These are phyloP conservation scores for Phlebiopsis flavidoalba DNA, from an alignment of 768 basidiomycete species.

Conservation along the genomic window DNA sequence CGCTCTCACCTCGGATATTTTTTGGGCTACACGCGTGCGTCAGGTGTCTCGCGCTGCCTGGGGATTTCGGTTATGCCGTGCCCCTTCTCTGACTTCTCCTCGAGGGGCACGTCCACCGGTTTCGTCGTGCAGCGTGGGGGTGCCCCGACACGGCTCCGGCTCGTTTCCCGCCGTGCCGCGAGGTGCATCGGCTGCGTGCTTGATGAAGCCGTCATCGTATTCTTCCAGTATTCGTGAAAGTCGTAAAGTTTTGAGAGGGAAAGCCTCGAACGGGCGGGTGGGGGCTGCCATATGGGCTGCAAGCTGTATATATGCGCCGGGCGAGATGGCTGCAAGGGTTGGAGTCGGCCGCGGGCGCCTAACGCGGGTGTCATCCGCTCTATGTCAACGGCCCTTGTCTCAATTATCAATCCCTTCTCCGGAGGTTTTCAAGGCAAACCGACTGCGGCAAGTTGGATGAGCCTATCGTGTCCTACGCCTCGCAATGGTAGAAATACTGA, in stretches of 20 bases:
- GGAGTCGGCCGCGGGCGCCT: slow-evolving; percentile 3
- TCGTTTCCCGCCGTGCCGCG: not conserved
- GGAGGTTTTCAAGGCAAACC: not conserved
- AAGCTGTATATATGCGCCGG: slow-evolving; percentile 2
- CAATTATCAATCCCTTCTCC: not conserved
- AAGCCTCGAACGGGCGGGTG: not conserved
- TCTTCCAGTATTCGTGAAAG: not conserved
- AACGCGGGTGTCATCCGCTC: not conserved
- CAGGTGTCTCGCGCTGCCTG: too few species aligned
- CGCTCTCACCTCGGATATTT: not conserved
- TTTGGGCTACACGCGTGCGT: too few species aligned
- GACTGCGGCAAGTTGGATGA: not conserved
- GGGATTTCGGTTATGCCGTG: slow-evolving; percentile 2
- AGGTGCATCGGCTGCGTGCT: not conserved
- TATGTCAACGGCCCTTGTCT: slow-evolving; percentile 1
- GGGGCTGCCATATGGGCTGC: slow-evolving; percentile 1
- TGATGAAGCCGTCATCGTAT: not conserved
- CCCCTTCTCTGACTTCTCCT: not conserved
- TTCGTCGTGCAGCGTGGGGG: slow-evolving; percentile 5
- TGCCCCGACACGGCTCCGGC: not conserved
- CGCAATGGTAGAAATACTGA: not conserved
- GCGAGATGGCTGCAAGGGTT: not conserved
- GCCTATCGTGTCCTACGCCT: not conserved
- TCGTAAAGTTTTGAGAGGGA: not conserved
- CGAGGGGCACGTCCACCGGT: slow-evolving; percentile 5